A percentile compares a stretch with the other conserved stretches of the same genome.
Evolutionary conservation across 352 stramenopile species (phyloP).

Genomic region (Phytophthora brassicae): DNA sequence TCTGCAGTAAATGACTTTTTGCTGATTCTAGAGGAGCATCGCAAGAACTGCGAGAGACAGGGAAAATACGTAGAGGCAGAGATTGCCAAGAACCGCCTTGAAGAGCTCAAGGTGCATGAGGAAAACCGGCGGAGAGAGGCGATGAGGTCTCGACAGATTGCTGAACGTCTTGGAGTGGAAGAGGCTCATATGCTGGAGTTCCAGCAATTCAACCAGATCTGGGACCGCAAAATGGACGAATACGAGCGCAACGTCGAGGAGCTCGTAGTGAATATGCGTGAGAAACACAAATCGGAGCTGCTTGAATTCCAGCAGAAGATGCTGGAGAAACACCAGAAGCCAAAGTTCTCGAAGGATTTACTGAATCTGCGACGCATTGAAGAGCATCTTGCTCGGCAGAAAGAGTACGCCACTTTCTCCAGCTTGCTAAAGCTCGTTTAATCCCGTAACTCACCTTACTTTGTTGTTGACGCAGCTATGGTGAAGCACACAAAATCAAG

Average conservation of each 20-base stretch:
- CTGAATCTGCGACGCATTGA: conserved; percentile 93
- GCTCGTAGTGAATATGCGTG: conserved; percentile 91
- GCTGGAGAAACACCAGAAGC: conserved; percentile 89
- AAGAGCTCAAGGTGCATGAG: conserved; percentile 96
- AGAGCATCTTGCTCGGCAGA: conserved; percentile 90
- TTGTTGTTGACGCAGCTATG: conserved; percentile 56
- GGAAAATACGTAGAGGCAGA: conserved; percentile 98
- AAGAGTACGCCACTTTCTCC: too few relatives aligned
- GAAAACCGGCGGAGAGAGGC: conserved; percentile 94
- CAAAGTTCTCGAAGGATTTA: conserved; percentile 95
- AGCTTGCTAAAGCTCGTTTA: not conserved
- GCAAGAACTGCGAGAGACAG: conserved; percentile 96
- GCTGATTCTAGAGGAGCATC: conserved; percentile 93
- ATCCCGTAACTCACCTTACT: not conserved
- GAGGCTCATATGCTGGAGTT: conserved; percentile 98
- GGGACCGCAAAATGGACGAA: conserved; percentile 96
- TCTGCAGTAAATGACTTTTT: conserved; percentile 87
- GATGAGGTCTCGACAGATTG: conserved; percentile 95
- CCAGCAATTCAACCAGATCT: conserved; percentile 96
- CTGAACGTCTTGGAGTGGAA: conserved; percentile 93
- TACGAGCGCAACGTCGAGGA: conserved; percentile 93
- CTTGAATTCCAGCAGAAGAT: conserved; percentile 93
- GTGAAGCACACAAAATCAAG: conserved; percentile 97
- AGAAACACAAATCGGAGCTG: conserved; percentile 86
- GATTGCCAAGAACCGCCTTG: conserved; percentile 95